phyloP scores from a whole-genome alignment of 192 early-diverging fungal genomes.

The Backusella morwellensis region DNA sequence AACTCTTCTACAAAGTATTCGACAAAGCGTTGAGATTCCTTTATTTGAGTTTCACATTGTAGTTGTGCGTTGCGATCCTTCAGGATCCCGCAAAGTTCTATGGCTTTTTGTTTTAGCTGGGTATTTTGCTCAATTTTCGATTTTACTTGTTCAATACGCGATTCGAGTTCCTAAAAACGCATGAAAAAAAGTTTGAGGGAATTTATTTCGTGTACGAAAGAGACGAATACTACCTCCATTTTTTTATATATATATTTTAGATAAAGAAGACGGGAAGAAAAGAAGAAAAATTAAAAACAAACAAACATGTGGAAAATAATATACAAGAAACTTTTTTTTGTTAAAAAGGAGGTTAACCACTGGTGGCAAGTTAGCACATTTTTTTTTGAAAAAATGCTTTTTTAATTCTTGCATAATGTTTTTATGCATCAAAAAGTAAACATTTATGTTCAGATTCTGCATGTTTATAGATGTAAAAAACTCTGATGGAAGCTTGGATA shows the following conservation, averaged over 20 bases:
- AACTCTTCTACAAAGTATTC: constrained; percentile 67
- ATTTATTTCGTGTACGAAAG: too few relatives aligned
- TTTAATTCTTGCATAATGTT: not conserved
- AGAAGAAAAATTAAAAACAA: not conserved
- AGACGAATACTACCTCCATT: not conserved
- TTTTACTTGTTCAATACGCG: constrained; percentile 35
- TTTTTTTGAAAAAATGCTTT: not conserved
- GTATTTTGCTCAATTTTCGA: constrained; percentile 39
- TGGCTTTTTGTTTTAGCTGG: constrained; percentile 43
- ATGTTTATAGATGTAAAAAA: not conserved
- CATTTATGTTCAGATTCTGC: not conserved
- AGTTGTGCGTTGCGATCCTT: constrained; percentile 62
- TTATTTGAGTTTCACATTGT: constrained; percentile 75
- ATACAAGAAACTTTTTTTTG: not conserved
- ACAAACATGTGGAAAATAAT: not conserved
- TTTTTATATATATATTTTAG: not conserved
- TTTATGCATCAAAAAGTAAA: not conserved
- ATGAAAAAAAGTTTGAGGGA: not conserved
- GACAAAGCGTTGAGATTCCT: constrained; percentile 64
- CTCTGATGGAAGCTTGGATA: not conserved
- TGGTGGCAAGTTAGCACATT: not conserved
- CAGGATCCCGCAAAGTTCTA: constrained; percentile 54
- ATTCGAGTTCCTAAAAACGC: constrained; percentile 9
- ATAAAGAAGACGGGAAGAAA: not conserved
- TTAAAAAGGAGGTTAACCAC: constrained; percentile 8